Conservation (phyloP, 192 early-diverging fungal genomes). For the Coemansia brasiliensis region DNA sequence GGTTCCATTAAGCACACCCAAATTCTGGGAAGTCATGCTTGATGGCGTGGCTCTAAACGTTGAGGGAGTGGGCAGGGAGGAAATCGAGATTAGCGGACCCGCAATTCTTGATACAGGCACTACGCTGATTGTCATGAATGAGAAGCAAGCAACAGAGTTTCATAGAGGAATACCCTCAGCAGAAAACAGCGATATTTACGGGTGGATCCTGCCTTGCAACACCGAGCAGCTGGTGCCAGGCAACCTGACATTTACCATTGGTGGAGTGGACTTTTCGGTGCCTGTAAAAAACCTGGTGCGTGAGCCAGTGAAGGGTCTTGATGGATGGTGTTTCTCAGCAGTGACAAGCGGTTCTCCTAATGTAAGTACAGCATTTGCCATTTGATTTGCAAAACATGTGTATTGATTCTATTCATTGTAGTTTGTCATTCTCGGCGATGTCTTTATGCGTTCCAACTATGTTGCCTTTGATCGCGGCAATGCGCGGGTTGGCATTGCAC, state of each 20-base stretch:
- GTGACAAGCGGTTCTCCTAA: conserved; percentile 50
- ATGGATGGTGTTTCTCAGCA: conserved; percentile 55
- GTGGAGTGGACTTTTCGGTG: conserved; percentile 41
- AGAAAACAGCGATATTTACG: conserved; percentile 49
- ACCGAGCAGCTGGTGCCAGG: conserved; percentile 48
- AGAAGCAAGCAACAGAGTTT: conserved; percentile 58
- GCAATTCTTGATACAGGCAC: conserved; percentile 68
- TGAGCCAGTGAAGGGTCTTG: conserved; percentile 54
- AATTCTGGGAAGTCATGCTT: conserved; percentile 60
- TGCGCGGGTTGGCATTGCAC: conserved; percentile 62
- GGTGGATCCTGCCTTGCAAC: conserved; percentile 57
- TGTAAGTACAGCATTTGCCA: conserved; percentile 21
- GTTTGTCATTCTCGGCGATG: conserved; percentile 65
- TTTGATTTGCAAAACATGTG: conserved; percentile 4
- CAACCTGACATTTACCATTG: conserved; percentile 48
- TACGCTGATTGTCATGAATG: conserved; percentile 62
- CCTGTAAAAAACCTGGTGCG: conserved; percentile 46
- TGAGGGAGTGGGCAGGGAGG: conserved; percentile 30
- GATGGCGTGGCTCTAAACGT: conserved; percentile 46
- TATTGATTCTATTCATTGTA: conserved; percentile 11
- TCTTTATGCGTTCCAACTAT: conserved; percentile 69
- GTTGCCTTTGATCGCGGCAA: conserved; percentile 63
- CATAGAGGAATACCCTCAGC: conserved; percentile 54
- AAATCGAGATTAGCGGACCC: conserved; percentile 43
- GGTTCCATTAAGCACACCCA: conserved; percentile 54